Evolutionary conservation across 495 filamentous ascomycete genomes (phyloP), one percentile per base, ranked within the genome.

Genomic region (Astrocystis sublimbata): DNA sequence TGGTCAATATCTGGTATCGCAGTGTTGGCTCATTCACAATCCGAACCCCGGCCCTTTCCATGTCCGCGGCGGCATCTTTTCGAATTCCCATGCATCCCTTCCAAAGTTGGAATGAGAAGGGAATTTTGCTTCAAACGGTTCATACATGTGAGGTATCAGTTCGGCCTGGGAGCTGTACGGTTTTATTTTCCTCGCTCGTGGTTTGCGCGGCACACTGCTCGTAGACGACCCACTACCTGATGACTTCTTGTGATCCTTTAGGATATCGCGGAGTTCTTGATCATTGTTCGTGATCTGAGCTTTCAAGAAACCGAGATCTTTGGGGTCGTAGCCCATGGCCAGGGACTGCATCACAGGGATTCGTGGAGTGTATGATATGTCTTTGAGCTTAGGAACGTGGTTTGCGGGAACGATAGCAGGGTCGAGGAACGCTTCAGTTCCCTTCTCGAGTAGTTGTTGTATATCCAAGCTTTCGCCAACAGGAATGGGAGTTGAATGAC

Each of bases 401-500:
- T 60, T 30, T 0, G 67, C 62, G 0, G 92, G 84, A 4, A 76
- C 71, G 45, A 88, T 82, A 3, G 72, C 68, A 9, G 85, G 83
- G 63, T 96, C 89, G 8, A 97, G 83, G 45, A 73, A 76, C 0
- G 91, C 86, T 36, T 71, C 68, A 1, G 79, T 66, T 21, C 88
- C 89, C 70, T 89, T 92, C 2, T 82, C 81, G 9, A 98, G 80
- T 3, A 98, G 83, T 36, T 86, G 75, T 15, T 71, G 64, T 49
- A 98, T 97, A 70, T 92, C 91, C 21, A 98, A 67, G 58, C 83
- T 90, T 76, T 98, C 92, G 31, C 94, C 94, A 7, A 87, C 90
- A 0, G 90, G 85, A 51, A 98, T 97, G 38, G 85, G 83, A 24
- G 82, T 74, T 0, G 84, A 86, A 68, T 98, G 90, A 40, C 89